Base-by-base conservation (phyloP, 2,329 filamentous ascomycete species). In the Botrytis aclada region DNA sequence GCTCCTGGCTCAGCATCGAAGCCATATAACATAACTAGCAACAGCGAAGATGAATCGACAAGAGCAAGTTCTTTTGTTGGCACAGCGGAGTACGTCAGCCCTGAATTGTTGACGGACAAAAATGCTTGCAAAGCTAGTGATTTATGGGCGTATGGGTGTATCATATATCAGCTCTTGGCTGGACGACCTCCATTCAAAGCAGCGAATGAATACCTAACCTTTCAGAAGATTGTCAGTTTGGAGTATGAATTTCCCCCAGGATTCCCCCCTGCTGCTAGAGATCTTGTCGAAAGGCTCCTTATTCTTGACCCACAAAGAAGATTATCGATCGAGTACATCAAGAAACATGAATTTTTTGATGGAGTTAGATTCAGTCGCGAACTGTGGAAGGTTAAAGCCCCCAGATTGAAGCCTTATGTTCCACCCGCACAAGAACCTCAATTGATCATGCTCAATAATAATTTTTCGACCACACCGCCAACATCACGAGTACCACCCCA, bases 181-280 rank as follows among this genome's bases (percentile, higher is more conserved):
- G 96, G 96, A n/a, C 87, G 96, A 74, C 96, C 96, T 9, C 96
- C 96, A 0, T 99, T 99, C 85, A 99, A 99, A 82, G 96, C 93
- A 58, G 92, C 88, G 22, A 98, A 97, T 77, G 96, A 99, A 81
- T 99, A 98, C 79, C 87, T 96, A 80, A 99, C 96, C 0, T 99
- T 99, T 80, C 96, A 99, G 82, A 99, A 98, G 83, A 99, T 99
- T 80, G 93, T 99, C 70, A 92, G 88, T 45, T 86, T 99, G 61
- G 95, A 99, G 71, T 99, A 98, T 81, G 92, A 95, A 63, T 99
- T 98, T 76, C 96, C 96, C 0, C 83, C 89, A 41, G 94, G 94
- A 1, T 99, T 99, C 78, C 96, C 96, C 2, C 85, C 90, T 8
- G 88, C 94, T 2, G 96, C 96, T 32, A 90, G 91, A 74, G 96